phyloP scores from a whole-genome alignment of 768 basidiomycete genomes.

The Cystofilobasidium ferigula region DNA sequence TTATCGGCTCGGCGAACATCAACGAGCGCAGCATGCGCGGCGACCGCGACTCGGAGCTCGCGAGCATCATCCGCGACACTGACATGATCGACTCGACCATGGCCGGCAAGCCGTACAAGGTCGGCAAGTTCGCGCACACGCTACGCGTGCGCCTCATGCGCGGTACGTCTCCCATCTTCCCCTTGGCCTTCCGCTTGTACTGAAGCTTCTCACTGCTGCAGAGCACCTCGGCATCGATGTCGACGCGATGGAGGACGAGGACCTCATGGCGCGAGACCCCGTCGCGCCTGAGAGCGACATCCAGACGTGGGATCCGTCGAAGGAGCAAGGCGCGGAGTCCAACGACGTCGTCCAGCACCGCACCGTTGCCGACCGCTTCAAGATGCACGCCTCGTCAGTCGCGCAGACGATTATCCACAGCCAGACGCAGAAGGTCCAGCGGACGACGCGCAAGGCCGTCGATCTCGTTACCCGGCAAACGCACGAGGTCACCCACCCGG shows the following conservation, averaged over 20 bases:
- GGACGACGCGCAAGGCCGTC: constrained; percentile 10
- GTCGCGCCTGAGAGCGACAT: constrained; percentile 46
- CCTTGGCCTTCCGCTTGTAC: not conserved
- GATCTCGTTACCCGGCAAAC: constrained; percentile 9
- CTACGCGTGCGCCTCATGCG: constrained; percentile 88
- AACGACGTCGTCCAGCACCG: constrained; percentile 35
- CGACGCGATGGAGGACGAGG: constrained; percentile 69
- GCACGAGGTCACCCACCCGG: constrained; percentile 4
- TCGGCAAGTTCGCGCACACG: constrained; percentile 92
- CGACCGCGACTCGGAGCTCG: constrained; percentile 91
- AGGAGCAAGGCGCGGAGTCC: constrained; percentile 46
- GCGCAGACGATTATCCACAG: constrained; percentile 27
- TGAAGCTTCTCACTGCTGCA: not conserved
- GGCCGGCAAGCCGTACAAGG: constrained; percentile 88
- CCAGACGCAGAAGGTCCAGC: constrained; percentile 12
- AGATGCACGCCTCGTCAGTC: constrained; percentile 32
- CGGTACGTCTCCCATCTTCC: constrained; percentile 3
- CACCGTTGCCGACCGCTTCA: constrained; percentile 32
- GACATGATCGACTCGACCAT: constrained; percentile 95
- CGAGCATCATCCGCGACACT: constrained; percentile 84
- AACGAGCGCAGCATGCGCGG: constrained; percentile 93
- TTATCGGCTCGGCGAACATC: constrained; percentile 57
- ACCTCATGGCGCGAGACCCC: constrained; percentile 50
- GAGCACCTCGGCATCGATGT: constrained; percentile 95
- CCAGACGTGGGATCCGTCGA: constrained; percentile 61